Evolutionary conservation across 768 basidiomycete genomes (phyloP).

Genomic region (Lactarius quietus): DNA sequence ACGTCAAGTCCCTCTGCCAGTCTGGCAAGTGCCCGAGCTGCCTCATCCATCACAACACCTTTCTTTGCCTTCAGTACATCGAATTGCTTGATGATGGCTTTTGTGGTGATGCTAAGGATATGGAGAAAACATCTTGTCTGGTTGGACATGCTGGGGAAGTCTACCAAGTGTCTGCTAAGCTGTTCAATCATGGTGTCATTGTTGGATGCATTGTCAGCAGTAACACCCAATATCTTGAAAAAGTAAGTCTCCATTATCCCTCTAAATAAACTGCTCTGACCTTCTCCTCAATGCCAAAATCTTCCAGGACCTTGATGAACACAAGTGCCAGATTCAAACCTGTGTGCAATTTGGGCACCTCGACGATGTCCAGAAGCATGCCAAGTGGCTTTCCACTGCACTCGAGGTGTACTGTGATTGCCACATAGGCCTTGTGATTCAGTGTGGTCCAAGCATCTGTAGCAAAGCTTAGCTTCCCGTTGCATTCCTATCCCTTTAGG

Average conservation of each 20-base stretch:
- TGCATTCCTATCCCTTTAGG: not conserved
- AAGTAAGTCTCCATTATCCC: too few relatives aligned
- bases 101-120: slow-evolving; percentile 37
- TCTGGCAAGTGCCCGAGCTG: not conserved
- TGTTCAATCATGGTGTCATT: slow-evolving; percentile 37
- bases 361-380: not conserved
- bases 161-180: slow-evolving; percentile 27
- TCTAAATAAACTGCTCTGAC: slow-evolving; percentile 21
- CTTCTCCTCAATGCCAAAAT: slow-evolving; percentile 31
- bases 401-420: not conserved
- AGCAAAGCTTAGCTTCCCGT: not conserved
- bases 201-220: slow-evolving; percentile 36
- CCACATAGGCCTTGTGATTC: not conserved
- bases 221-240: slow-evolving; percentile 33
- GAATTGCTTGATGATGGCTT: slow-evolving; percentile 35
- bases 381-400: not conserved
- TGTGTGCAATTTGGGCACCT: slow-evolving; percentile 28
- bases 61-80: slow-evolving; percentile 30
- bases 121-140: slow-evolving; percentile 39
- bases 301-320: too few relatives aligned
- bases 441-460: too few relatives aligned
- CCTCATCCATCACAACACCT: not conserved
- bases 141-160: slow-evolving; percentile 29
- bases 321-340: slow-evolving; percentile 31
- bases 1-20: not conserved